Base-by-base conservation (phyloP, 129 eudicot genomes). In the Flaveria brownii region DNA sequence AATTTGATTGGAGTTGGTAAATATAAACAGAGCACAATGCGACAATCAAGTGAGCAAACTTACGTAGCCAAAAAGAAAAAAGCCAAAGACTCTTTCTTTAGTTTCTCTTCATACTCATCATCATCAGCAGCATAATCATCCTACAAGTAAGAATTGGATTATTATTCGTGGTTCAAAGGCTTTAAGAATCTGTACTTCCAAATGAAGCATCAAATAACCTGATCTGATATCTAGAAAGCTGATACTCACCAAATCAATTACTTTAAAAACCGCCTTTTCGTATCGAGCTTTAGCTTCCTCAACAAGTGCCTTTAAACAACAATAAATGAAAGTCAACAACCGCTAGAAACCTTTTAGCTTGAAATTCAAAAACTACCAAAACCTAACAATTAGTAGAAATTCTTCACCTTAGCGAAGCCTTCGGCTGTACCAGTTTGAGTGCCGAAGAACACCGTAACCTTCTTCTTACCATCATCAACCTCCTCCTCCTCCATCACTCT, bases 91-190 rank as follows among this genome's bases (percentile, higher is more conserved):
- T 94, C 99, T 70, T 91, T 91, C 86, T 94, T 94, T 77, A 94
- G 68, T 71, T 91, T 94, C 78, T 79, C 85, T 78, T 94, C 96
- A 63, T 94, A 94, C 60, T 91, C 93, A 1, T 91, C 99, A 73
- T 91, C 99, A 69, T 91, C 97, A 28, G 88, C 94, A 11, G 99
- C 99, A 82, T 94, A 94, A 86, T 91, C 99, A 86, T 94, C 99
- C 99, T 94, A 70, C 62, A 76, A 68, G 50, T 28, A 80, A 41
- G 7, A 60, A 74, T 0, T 67, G 33, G 30, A 73, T 43, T 15
- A 50, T 25, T 49, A 75, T 28, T 23, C 50, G 68, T 15, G 45
- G 49, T 71, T 70, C 46, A 52, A 70, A 71, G 47, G 47, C 73
- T 39, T 78, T 45, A 2, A 12, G 82, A 78, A 70, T 22, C 36